A percentile compares a stretch with the other conserved stretches of the same genome.
Conservation (phyloP, 768 basidiomycete species). For the Leccinum sublutescens region DNA sequence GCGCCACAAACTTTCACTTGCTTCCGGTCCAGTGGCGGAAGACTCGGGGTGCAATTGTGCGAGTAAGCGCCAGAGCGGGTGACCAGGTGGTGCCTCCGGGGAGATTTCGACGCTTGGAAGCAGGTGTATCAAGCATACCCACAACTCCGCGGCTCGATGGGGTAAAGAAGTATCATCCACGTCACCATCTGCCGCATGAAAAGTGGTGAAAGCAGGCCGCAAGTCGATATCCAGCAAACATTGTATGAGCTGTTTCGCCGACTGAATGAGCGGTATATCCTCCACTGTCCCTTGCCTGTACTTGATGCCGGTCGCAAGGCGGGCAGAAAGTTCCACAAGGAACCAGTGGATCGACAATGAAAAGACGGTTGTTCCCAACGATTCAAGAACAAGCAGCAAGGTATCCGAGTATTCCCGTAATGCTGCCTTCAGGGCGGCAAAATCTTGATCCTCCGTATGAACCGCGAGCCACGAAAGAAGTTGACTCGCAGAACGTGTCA, state of each 20-base stretch:
- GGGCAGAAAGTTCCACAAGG: constrained; percentile 52
- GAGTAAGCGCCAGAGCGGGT: constrained; percentile 49
- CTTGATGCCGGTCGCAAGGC: constrained; percentile 32
- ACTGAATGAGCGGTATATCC: constrained; percentile 22
- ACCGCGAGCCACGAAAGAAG: constrained; percentile 46
- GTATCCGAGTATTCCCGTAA: constrained; percentile 39
- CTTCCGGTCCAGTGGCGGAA: constrained; percentile 37
- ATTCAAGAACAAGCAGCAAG: constrained; percentile 40
- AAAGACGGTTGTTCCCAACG: constrained; percentile 34
- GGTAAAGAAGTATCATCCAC: constrained; percentile 37
- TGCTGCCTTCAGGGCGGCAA: constrained; percentile 27
- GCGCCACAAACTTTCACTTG: constrained; percentile 73
- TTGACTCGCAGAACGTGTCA: constrained; percentile 42
- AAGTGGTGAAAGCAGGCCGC: constrained; percentile 26
- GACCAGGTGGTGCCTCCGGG: constrained; percentile 19
- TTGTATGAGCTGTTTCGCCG: constrained; percentile 42
- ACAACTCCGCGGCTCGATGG: constrained; percentile 58
- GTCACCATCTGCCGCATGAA: constrained; percentile 20
- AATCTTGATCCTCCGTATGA: constrained; percentile 35
- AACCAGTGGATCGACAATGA: constrained; percentile 60
- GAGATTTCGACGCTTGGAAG: constrained; percentile 28
- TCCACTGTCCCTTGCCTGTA: constrained; percentile 28
- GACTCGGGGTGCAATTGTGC: constrained; percentile 32
- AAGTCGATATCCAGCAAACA: constrained; percentile 56
- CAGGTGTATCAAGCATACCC: constrained; percentile 74